Conservation (phyloP, 805 yeast genomes). For the Candida fluviatilis region DNA sequence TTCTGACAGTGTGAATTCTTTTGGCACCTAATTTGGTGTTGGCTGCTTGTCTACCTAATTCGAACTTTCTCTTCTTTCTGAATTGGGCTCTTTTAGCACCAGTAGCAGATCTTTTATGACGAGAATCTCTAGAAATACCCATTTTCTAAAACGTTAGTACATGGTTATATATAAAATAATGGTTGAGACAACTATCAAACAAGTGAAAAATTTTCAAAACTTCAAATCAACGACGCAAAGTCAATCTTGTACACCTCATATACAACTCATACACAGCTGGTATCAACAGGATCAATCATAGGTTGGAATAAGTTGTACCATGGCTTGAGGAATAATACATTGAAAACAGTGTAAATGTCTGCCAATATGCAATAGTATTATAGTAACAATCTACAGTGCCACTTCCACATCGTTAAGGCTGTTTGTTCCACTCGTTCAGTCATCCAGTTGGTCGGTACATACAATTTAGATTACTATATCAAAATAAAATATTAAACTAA, state of each 20-base stretch:
- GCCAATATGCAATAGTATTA: no score
- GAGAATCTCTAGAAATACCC: conserved; percentile 99
- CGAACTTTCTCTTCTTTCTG: conserved; percentile 99
- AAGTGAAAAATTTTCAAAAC: background rate
- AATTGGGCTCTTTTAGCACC: conserved; percentile 99
- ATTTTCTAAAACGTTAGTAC: conserved; percentile 45
- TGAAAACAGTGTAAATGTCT: no score
- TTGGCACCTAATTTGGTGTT: conserved; percentile 98
- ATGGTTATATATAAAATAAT: background rate
- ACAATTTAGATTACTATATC: conserved; percentile 8
- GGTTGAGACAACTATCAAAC: no score
- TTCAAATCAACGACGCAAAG: background rate
- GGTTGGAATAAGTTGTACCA: no score
- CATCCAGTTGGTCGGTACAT: conserved; percentile 7
- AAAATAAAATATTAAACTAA: conserved; percentile 1
- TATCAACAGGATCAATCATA: no score
- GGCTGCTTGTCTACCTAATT: conserved; percentile 99
- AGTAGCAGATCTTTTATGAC: conserved; percentile 99
- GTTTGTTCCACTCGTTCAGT: conserved; percentile 1
- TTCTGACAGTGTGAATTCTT: conserved; percentile 98
- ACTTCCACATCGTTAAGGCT: no score
- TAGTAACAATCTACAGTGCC: no score
- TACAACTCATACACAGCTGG: no score
- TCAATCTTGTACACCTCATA: background rate
- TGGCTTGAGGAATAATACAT: no score